phyloP scores from a whole-genome alignment of 805 yeast genomes.

The Wickerhamomyces chambardii region DNA sequence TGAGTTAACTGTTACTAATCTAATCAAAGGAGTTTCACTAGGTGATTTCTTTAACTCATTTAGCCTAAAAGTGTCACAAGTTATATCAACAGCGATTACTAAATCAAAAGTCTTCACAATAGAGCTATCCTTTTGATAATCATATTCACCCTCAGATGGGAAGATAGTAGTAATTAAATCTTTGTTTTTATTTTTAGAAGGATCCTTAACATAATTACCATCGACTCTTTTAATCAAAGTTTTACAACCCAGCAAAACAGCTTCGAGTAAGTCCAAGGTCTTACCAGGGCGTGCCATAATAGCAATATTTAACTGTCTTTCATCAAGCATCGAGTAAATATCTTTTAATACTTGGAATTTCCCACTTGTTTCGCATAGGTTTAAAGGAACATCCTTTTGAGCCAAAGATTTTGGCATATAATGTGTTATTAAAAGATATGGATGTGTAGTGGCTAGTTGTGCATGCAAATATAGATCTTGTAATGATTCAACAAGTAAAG shows the following conservation, averaged over 20 bases:
- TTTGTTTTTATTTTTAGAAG: conserved; percentile 22
- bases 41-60: conserved; percentile 19
- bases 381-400: conserved; percentile 60
- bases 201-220: conserved; percentile 54
- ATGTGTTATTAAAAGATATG: conserved; percentile 76
- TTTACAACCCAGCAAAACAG: conserved; percentile 54
- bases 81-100: conserved; percentile 54
- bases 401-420: conserved; percentile 74
- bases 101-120: conserved; percentile 38
- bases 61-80: conserved; percentile 33
- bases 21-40: conserved; percentile 43
- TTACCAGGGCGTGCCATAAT: conserved; percentile 63
- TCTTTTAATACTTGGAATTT: conserved; percentile 69
- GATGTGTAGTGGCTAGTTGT: conserved; percentile 80
- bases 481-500: conserved; percentile 65
- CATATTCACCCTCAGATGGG: conserved; percentile 8
- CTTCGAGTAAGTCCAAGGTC: conserved; percentile 66
- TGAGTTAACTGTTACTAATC: conserved; percentile 71
- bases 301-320: conserved; percentile 44
- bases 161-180: conserved; percentile 12
- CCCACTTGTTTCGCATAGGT: conserved; percentile 73
- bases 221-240: conserved; percentile 48
- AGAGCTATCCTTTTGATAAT: conserved; percentile 4
- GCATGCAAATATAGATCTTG: conserved; percentile 69
- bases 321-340: conserved; percentile 46